phyloP scores from a whole-genome alignment of 805 yeast genomes.

The Sugiyamaella smithiae region DNA sequence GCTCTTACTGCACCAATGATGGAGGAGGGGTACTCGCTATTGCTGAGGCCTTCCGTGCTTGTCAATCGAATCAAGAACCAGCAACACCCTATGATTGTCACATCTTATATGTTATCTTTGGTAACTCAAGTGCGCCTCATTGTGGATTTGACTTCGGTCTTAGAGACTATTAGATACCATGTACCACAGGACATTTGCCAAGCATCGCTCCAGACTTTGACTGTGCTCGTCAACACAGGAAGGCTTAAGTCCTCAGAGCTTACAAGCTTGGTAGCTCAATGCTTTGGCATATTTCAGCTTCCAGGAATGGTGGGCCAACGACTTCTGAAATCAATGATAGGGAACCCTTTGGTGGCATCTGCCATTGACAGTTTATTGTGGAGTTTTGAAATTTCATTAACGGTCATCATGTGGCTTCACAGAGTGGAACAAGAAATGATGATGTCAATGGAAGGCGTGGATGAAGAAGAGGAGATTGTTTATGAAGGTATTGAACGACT shows the following conservation, averaged over 20 bases:
- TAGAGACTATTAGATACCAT: slow-evolving; percentile 23
- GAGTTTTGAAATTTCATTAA: slow-evolving; percentile 28
- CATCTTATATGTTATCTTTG: slow-evolving; percentile 19
- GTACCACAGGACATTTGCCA: slow-evolving; percentile 25
- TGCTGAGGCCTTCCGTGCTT: slow-evolving; percentile 7
- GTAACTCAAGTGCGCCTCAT: slow-evolving; percentile 18
- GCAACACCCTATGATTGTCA: slow-evolving; percentile 24
- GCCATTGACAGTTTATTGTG: slow-evolving; percentile 23
- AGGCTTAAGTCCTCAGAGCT: slow-evolving; percentile 19
- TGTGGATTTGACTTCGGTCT: slow-evolving; percentile 21
- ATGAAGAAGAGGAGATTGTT: slow-evolving; percentile 19
- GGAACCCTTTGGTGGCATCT: slow-evolving; percentile 25
- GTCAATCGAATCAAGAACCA: slow-evolving; percentile 13
- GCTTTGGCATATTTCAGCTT: slow-evolving; percentile 27
- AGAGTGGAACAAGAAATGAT: slow-evolving; percentile 27
- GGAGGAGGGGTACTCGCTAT: slow-evolving; percentile 13
- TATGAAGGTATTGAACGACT: slow-evolving; percentile 25
- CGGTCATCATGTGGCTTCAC: slow-evolving; percentile 31
- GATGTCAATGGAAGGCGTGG: slow-evolving; percentile 10
- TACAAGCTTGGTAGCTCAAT: slow-evolving; percentile 22
- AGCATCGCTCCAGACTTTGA: slow-evolving; percentile 19
- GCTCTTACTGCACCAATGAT: slow-evolving; percentile 16
- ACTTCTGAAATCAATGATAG: slow-evolving; percentile 24
- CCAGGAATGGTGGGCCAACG: slow-evolving; percentile 27
- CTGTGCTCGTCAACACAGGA: slow-evolving; percentile 13